These are phyloP conservation scores for Alternaria brassicicola DNA, from an alignment of 2,329 filamentous ascomycete genomes.

Conservation along the genomic window DNA sequence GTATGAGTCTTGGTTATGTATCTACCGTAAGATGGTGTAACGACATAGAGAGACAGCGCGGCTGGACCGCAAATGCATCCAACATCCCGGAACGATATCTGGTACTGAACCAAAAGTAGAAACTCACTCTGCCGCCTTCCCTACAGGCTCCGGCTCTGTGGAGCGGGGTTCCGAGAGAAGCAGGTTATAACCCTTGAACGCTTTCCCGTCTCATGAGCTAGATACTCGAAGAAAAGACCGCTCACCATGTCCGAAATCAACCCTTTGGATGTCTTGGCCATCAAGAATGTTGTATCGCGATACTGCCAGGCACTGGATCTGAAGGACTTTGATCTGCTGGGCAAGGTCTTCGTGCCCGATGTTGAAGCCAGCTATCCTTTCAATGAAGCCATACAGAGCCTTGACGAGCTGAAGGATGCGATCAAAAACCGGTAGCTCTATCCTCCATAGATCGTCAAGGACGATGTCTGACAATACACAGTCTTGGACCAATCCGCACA, in stretches of 20 bases:
- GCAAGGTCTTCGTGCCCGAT: slow-evolving; percentile 50
- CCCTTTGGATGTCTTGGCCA: slow-evolving; percentile 43
- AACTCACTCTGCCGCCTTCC: not conserved
- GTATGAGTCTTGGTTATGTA: not conserved
- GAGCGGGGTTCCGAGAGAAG: slow-evolving; percentile 14
- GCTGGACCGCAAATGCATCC: not conserved
- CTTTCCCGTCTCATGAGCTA: not conserved
- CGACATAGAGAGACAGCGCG: not conserved
- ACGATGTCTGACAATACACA: slow-evolving; percentile 17
- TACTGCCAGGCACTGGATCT: slow-evolving; percentile 55
- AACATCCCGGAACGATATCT: not conserved
- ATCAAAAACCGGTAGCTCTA: slow-evolving; percentile 43
- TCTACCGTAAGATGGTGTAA: not conserved
- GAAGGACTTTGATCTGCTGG: slow-evolving; percentile 49
- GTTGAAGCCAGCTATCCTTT: slow-evolving; percentile 52
- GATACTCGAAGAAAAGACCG: not conserved
- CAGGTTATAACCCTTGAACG: slow-evolving; percentile 7
- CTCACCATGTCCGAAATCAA: slow-evolving; percentile 24
- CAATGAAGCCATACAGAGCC: slow-evolving; percentile 41
- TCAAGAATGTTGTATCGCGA: slow-evolving; percentile 50
- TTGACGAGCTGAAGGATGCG: slow-evolving; percentile 40
- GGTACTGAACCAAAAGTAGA: not conserved
- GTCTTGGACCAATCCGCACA: slow-evolving; percentile 49
- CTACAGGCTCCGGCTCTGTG: slow-evolving; percentile 1
- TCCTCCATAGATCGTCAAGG: not conserved